Conservation (phyloP, 2,329 filamentous ascomycete species). For the Chrysoporthe cubensis region DNA sequence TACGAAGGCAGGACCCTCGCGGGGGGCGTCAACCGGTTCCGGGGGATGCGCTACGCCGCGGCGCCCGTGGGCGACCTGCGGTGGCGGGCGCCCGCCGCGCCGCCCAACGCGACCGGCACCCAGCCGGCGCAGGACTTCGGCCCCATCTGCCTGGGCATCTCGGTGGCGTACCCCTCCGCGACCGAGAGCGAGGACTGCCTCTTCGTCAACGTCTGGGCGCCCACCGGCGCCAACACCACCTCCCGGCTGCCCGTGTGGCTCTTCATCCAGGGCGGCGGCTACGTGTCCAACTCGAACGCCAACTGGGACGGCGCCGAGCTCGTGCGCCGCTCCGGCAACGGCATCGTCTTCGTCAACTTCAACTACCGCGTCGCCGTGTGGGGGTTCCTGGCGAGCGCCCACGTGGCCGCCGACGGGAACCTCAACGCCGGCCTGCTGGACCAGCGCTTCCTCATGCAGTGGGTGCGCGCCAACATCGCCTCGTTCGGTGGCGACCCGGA, state of each 20-base stretch:
- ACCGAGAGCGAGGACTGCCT: constrained; percentile 45
- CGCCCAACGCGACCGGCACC: constrained; percentile 38
- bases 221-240: constrained; percentile 41
- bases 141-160: constrained; percentile 49
- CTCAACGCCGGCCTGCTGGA: constrained; percentile 69
- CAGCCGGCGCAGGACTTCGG: constrained; percentile 48
- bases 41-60: constrained; percentile 56
- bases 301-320: constrained; percentile 56
- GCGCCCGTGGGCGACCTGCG: constrained; percentile 55
- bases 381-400: constrained; percentile 64
- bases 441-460: constrained; percentile 62
- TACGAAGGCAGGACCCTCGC: constrained; percentile 24
- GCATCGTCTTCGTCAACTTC: constrained; percentile 62
- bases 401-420: constrained; percentile 57
- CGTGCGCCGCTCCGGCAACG: constrained; percentile 47
- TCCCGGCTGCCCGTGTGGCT: constrained; percentile 58
- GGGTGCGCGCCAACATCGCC: constrained; percentile 64
- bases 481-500: constrained; percentile 62
- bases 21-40: constrained; percentile 47
- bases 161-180: constrained; percentile 36
- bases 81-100: constrained; percentile 54
- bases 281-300: constrained; percentile 51
- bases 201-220: constrained; percentile 50
- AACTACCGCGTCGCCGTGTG: constrained; percentile 66
- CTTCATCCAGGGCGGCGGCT: constrained; percentile 56